A percentile compares a stretch with the other conserved stretches of the same genome.
These are phyloP conservation scores for Adiantum capillusveneris DNA, from an alignment of 75 land plant species.

Conservation along the genomic window DNA sequence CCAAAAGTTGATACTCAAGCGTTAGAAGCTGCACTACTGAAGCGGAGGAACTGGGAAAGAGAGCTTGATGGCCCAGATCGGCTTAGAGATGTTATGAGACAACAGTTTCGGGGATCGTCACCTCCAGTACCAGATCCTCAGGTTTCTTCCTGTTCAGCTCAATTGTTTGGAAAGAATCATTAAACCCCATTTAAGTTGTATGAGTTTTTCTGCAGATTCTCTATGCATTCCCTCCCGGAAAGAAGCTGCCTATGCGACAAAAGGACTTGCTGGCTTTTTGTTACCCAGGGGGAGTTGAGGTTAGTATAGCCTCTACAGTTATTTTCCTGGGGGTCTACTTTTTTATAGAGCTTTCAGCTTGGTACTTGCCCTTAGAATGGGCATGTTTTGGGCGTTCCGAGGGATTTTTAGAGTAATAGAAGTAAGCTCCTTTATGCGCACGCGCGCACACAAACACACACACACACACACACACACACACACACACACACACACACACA, in stretches of 20 bases:
- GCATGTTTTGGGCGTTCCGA: too few relatives aligned
- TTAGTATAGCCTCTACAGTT: too few relatives aligned
- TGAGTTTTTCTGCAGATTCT: slow-evolving; percentile 50
- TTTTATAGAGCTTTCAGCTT: too few relatives aligned
- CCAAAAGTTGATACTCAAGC: slow-evolving; percentile 72
- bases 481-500: too few relatives aligned
- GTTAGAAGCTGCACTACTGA: slow-evolving; percentile 73
- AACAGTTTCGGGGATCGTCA: slow-evolving; percentile 37
- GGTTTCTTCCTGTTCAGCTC: not conserved
- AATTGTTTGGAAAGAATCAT: not conserved
- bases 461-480: too few relatives aligned
- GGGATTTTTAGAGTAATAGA: too few relatives aligned
- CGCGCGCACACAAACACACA: too few relatives aligned
- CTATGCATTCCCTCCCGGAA: slow-evolving; percentile 89
- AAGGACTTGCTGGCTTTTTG: slow-evolving; percentile 83
- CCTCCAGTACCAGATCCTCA: slow-evolving; percentile 9
- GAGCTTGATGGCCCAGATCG: slow-evolving; percentile 48
- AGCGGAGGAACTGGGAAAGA: slow-evolving; percentile 75
- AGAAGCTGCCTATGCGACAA: slow-evolving; percentile 56
- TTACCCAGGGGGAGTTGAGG: slow-evolving; percentile 94
- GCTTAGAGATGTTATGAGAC: slow-evolving; percentile 33
- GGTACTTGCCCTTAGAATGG: too few relatives aligned
- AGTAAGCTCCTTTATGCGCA: too few relatives aligned
- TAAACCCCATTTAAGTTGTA: not conserved
- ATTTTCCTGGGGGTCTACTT: too few relatives aligned